These are phyloP conservation scores for Macrophomina phaseolina DNA, from an alignment of 2,329 filamentous ascomycete species.

Conservation along the genomic window DNA sequence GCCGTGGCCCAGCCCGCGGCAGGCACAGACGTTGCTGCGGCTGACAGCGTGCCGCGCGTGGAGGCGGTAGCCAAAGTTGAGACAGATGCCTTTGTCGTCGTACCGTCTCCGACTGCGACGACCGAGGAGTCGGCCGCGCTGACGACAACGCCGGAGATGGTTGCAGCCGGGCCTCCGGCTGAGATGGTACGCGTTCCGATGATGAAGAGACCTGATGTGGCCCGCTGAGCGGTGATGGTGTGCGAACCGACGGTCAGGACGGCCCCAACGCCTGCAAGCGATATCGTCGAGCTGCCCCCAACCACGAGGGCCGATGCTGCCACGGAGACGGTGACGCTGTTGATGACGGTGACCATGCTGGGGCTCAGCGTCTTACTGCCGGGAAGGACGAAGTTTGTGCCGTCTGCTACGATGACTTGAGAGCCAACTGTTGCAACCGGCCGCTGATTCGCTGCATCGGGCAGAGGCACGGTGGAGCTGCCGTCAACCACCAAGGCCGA, in stretches of 20 bases:
- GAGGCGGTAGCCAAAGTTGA: neutral
- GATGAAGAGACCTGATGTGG: neutral
- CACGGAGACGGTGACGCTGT: neutral
- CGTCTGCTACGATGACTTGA: neutral
- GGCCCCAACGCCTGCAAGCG: neutral
- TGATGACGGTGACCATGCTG: conserved; percentile 8
- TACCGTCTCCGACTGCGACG: neutral
- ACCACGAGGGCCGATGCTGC: neutral
- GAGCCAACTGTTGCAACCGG: neutral
- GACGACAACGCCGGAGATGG: neutral
- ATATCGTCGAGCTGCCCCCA: conserved; percentile 5
- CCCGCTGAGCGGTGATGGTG: neutral
- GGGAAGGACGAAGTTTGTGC: neutral
- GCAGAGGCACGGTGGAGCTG: neutral
- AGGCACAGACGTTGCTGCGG: neutral
- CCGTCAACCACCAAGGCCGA: neutral
- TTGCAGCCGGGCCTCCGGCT: neutral
- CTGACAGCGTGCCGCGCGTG: no score
- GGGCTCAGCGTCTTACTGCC: neutral
- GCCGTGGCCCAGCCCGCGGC: neutral
- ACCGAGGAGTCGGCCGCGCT: neutral
- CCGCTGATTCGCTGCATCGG: neutral
- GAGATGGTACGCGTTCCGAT: neutral
- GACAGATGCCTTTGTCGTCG: neutral
- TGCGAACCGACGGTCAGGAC: neutral